Base-by-base conservation (phyloP, 768 basidiomycete genomes). In the Auriscalpium microsporum region DNA sequence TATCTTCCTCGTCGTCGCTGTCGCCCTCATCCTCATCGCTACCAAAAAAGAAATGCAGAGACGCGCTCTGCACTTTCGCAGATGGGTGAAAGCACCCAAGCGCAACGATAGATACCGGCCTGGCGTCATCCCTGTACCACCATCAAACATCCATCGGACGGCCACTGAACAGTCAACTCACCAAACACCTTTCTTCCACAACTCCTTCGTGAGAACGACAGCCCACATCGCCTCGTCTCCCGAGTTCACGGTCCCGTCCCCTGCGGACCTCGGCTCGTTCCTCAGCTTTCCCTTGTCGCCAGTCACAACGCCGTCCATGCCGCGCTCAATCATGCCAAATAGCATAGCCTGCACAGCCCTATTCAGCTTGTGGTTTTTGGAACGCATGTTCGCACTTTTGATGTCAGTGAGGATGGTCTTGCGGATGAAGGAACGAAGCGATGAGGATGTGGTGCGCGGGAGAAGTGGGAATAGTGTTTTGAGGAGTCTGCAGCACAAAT, bases 181-280 rank as follows among this genome's bases (percentile, higher is more conserved):
- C 93, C 96, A 99, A 28, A 94, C 80, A 42, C 84, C 82, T 71
- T 94, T 97, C 66, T 81, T 80, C 96, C 95, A 98, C 13, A 98
- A 75, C 63, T 98, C 94, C 68, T 90, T 89, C 16, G 92, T 90
- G 53, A 98, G 71, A 45, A 94, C 86, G 50, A 99, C 84, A 4
- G 96, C 95, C 94, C 95, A 98, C 84, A 96, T 89, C 3, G 94
- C 94, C 63, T 97, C 96, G 35, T 92, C 89, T 2, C 84, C 82
- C 49, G 74, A 76, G 53, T 72, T 69, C 33, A 70, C 68, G 11
- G 69, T 66, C n/a, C 68, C 68, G 56, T 77, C 74, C 23, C 64
- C 66, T 1, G 72, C 70, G 9, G 72, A 67, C 7, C 71, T 69
- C 50, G 69, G 62, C n/a, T 65, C 63, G 33, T 72, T 73, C 58